These are phyloP conservation scores for Cyclotella distinguenda DNA, from an alignment of 108 stramenopile genomes.

Conservation along the genomic window DNA sequence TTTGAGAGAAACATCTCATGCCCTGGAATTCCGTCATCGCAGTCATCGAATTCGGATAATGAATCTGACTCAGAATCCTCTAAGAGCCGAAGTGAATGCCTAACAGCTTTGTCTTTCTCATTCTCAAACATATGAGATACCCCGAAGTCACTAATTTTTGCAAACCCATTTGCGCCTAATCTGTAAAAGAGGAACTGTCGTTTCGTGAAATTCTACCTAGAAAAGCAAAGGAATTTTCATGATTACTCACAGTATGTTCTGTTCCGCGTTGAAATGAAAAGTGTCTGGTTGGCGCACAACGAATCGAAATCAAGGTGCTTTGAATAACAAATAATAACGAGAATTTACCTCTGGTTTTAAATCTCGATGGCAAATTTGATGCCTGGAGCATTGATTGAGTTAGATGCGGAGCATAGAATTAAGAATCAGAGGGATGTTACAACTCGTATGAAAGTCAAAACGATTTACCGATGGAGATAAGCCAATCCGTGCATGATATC, in stretches of 20 bases:
- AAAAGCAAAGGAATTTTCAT: constrained; percentile 10
- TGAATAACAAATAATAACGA: neutral
- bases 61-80: constrained; percentile 7
- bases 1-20: constrained; percentile 6
- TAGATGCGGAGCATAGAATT: neutral
- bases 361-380: constrained; percentile 84
- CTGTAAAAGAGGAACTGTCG: no score
- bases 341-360: constrained; percentile 73
- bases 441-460: neutral
- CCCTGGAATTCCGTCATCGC: neutral
- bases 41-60: constrained; percentile 6
- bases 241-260: no score
- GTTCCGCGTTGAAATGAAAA: no score
- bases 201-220: no score
- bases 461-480: constrained; percentile 68
- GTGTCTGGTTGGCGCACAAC: no score
- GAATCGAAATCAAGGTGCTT: constrained; percentile 4
- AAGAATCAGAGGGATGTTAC: neutral
- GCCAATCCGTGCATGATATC: constrained; percentile 88
- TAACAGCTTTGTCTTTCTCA: constrained; percentile 32
- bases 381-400: constrained; percentile 23
- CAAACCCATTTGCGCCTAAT: constrained; percentile 65
- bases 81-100: constrained; percentile 10
- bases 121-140: constrained; percentile 86
- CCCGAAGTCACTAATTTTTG: constrained; percentile 89